Evolutionary conservation across 1,284 basidiomycete species (phyloP), one percentile per base, ranked within the genome.

Genomic region (Irpex rosettiformis): DNA sequence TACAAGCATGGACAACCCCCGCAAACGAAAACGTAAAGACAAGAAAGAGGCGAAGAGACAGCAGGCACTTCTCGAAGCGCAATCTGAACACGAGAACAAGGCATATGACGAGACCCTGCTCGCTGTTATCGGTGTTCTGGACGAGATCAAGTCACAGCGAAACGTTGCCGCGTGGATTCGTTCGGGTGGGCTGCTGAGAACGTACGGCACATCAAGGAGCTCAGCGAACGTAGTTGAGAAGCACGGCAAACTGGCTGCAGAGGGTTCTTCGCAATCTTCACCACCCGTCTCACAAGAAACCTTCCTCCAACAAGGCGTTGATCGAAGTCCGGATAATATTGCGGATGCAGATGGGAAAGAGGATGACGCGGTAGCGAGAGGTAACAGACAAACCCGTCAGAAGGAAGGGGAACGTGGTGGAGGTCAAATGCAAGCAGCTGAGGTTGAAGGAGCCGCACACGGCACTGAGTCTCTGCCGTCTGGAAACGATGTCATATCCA

Each of bases 121-220:
- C 1, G 87, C 86, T 0, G 80, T 91, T n/a, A 75, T 91, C 18
- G 90, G 89, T 1, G 73, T 91, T 8, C 71, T 92, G n/a, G 84
- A 89, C 54, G 75, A 75, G 16, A 65, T 85, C 21, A 84, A 82
- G 65, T 52, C 65, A 45, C 80, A 91, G 71, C 78, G 74, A 54
- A 91, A 86, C 62, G 79, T 91, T 28, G 83, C 86, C 0, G 81
- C 78, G 4, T 91, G 89, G 89, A 77, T 90, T 55, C 78, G 79
- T 7, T 66, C 70, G 8, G 85, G 85, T 3, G 83, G 84, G 0
- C 69, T 89, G 28, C 77, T 79, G 74, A 74, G 55, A 52, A 5
- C 33, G 10, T 16, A 37, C 4, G 11, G 33, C 33, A 37, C 10
- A 37, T 16, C 11, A 16, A 37, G 2, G 11, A 8, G 10, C 10